Evolutionary conservation across 441 rosid genomes (phyloP).

Genomic region (Eruca vesicaria): DNA sequence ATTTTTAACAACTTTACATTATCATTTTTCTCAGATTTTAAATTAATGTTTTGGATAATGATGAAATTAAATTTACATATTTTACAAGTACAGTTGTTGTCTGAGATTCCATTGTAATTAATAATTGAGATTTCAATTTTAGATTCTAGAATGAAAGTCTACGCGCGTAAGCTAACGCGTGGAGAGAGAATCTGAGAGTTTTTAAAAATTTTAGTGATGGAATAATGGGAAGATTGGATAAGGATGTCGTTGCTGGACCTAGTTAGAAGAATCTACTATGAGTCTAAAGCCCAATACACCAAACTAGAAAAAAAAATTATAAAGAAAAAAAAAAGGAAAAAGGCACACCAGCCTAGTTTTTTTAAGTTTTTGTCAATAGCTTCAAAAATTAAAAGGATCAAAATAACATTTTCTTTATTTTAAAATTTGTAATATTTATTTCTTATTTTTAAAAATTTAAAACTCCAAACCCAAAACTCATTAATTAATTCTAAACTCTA

Average conservation of each 20-base stretch:
- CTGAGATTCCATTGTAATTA: background rate
- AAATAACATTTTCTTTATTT: too few relatives aligned
- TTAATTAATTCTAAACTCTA: too few relatives aligned
- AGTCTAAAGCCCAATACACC: slow-evolving; percentile 18
- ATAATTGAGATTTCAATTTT: background rate
- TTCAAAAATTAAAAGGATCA: too few relatives aligned
- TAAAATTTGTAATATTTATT: too few relatives aligned
- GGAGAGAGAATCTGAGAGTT: slow-evolving; percentile 5
- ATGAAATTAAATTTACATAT: slow-evolving; percentile 5
- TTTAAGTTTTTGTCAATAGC: too few relatives aligned
- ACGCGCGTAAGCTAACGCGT: too few relatives aligned
- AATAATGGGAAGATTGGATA: slow-evolving; percentile 8
- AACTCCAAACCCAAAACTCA: too few relatives aligned
- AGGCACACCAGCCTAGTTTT: too few relatives aligned
- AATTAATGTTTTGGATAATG: slow-evolving; percentile 16
- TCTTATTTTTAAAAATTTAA: too few relatives aligned
- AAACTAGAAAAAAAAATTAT: background rate
- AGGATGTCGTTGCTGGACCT: background rate
- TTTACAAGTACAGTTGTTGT: background rate
- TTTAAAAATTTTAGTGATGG: background rate
- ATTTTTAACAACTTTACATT: background rate
- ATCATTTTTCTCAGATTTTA: background rate
- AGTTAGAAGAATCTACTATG: background rate
- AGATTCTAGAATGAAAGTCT: too few relatives aligned
- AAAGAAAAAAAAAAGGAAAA: too few relatives aligned